Percentiles rank a stretch among this genome's conserved stretches.
Conservation (phyloP, 352 stramenopile genomes). For the Phytophthora quininea region DNA sequence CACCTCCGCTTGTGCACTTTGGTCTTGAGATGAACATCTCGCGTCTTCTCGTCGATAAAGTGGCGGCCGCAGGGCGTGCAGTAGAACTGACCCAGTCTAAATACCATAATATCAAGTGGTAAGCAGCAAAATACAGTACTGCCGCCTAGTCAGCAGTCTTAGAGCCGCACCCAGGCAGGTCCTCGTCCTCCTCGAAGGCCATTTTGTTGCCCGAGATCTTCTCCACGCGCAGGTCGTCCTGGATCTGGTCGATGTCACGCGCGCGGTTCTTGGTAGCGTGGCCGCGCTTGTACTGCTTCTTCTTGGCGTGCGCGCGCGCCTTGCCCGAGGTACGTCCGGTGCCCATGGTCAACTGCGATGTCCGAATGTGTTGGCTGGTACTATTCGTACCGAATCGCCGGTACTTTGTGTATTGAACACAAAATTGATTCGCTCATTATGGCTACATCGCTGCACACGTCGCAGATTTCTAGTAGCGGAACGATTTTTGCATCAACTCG, state of each 20-base stretch:
- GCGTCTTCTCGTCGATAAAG: slow-evolving; percentile 86
- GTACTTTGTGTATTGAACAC: too few species aligned
- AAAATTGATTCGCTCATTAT: slow-evolving; percentile 26
- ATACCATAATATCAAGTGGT: slow-evolving; percentile 7
- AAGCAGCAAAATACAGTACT: background rate
- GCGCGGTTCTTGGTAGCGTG: slow-evolving; percentile 83
- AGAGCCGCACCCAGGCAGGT: slow-evolving; percentile 71
- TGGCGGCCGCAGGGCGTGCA: slow-evolving; percentile 87
- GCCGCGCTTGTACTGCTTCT: slow-evolving; percentile 87
- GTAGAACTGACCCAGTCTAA: slow-evolving; percentile 86
- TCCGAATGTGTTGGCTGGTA: slow-evolving; percentile 4
- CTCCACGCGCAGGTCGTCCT: slow-evolving; percentile 82
- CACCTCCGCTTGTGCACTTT: slow-evolving; percentile 89
- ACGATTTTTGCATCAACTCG: slow-evolving; percentile 65
- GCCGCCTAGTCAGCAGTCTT: background rate
- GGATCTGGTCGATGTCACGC: slow-evolving; percentile 88
- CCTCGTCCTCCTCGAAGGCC: slow-evolving; percentile 81
- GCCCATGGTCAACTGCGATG: slow-evolving; percentile 22
- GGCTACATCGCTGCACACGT: slow-evolving; percentile 19
- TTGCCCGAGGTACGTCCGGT: slow-evolving; percentile 59
- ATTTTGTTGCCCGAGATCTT: slow-evolving; percentile 61
- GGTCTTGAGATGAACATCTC: slow-evolving; percentile 78
- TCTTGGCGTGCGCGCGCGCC: slow-evolving; percentile 80
- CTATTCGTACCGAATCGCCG: too few species aligned
- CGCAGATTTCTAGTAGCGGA: slow-evolving; percentile 54